Conservation (phyloP, 352 stramenopile species). For the Phytophthora boehmeriae region DNA sequence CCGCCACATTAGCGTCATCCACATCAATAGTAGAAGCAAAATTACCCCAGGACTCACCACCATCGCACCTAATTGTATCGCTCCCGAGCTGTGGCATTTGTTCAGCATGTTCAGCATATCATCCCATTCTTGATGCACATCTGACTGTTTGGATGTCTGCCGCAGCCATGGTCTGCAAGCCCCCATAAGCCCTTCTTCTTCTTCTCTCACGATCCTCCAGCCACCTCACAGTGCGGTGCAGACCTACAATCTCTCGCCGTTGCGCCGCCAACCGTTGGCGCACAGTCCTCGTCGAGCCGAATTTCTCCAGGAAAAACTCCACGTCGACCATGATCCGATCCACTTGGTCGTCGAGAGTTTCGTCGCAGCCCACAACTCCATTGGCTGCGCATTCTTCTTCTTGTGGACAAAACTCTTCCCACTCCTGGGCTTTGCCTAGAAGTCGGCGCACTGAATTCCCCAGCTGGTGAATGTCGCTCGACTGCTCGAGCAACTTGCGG, state of each 20-base stretch:
- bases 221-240: constrained; percentile 3
- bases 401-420: background rate
- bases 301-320: constrained; percentile 12
- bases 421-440: background rate
- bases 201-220: background rate
- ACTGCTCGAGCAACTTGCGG: constrained; percentile 14
- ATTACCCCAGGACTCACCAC: no score
- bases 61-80: no score
- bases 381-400: background rate
- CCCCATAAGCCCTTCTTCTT: background rate
- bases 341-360: background rate
- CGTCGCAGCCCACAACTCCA: background rate
- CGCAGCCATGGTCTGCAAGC: background rate
- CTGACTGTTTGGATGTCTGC: background rate
- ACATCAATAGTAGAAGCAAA: no score
- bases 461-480: constrained; percentile 11
- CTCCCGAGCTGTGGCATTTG: no score
- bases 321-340: constrained; percentile 21
- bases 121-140: no score
- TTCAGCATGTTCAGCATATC: no score
- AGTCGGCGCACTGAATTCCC: background rate
- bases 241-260: background rate
- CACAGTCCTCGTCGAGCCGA: constrained; percentile 9
- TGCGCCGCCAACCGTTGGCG: background rate
- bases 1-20: no score